Conservation (phyloP, 2,329 filamentous ascomycete genomes). For the Colletotrichum spinosum region DNA sequence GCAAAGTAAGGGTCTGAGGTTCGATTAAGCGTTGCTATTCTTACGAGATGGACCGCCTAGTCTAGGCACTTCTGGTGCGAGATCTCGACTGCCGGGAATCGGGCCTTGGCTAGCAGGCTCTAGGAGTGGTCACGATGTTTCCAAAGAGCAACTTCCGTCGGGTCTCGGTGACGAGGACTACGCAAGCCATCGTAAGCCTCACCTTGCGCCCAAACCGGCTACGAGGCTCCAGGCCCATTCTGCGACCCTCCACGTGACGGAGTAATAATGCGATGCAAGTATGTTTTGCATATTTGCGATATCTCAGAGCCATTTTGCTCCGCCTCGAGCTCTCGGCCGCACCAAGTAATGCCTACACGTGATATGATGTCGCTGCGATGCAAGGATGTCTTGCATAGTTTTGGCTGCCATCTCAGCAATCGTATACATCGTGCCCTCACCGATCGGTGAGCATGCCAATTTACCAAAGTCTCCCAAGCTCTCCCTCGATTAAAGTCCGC, state of each 20-base stretch:
- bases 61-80: too few species aligned
- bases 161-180: conserved; percentile 10
- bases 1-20: too few species aligned
- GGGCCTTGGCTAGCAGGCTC: too few species aligned
- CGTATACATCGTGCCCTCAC: too few species aligned
- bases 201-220: conserved; percentile 25
- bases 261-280: conserved; percentile 30
- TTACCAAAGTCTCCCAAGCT: too few species aligned
- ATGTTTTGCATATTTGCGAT: conserved; percentile 37
- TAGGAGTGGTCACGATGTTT: too few species aligned
- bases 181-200: conserved; percentile 13
- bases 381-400: conserved; percentile 32
- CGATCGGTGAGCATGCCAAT: too few species aligned
- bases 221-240: conserved; percentile 24
- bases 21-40: too few species aligned
- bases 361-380: conserved; percentile 26
- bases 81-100: too few species aligned
- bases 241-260: conserved; percentile 36
- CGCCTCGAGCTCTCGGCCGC: conserved; percentile 12
- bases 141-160: too few species aligned
- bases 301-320: conserved; percentile 30
- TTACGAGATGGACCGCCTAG: too few species aligned
- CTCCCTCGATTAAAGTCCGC: too few species aligned
- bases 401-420: conserved; percentile 2
- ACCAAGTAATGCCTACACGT: conserved; percentile 25